Conservation (phyloP, 345 rosid genomes). For the Ailanthus altissimus region DNA sequence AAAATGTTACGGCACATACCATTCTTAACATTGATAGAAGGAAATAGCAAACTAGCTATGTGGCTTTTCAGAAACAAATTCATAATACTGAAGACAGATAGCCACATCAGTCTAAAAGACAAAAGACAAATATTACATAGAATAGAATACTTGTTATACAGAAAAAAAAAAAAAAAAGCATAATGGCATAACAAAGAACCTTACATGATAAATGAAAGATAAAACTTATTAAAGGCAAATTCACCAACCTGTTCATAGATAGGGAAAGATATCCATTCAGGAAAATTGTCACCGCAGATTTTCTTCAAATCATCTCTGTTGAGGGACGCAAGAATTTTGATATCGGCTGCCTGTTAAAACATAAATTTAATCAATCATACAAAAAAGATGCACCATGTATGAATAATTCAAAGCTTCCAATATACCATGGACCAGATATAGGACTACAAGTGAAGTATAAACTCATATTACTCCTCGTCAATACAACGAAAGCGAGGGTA, state of each 20-base stretch:
- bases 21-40: not conserved
- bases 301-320: slow-evolving; percentile 92
- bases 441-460: not conserved
- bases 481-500: too few species aligned
- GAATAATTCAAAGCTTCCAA: not conserved
- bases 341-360: slow-evolving; percentile 81
- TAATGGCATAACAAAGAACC: not conserved
- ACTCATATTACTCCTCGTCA: not conserved
- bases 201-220: not conserved
- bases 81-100: not conserved
- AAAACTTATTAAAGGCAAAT: not conserved
- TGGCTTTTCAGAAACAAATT: not conserved
- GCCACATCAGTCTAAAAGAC: not conserved
- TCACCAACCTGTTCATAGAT: slow-evolving; percentile 88
- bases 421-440: not conserved
- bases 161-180: not conserved
- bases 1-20: not conserved
- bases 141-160: not conserved
- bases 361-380: not conserved
- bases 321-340: slow-evolving; percentile 84
- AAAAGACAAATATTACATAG: not conserved
- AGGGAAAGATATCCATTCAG: slow-evolving; percentile 98
- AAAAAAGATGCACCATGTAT: not conserved
- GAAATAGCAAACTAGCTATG: not conserved
- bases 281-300: slow-evolving; percentile 93